Base-by-base conservation (phyloP, 768 basidiomycete genomes). In the Kwoniella bestiolae region DNA sequence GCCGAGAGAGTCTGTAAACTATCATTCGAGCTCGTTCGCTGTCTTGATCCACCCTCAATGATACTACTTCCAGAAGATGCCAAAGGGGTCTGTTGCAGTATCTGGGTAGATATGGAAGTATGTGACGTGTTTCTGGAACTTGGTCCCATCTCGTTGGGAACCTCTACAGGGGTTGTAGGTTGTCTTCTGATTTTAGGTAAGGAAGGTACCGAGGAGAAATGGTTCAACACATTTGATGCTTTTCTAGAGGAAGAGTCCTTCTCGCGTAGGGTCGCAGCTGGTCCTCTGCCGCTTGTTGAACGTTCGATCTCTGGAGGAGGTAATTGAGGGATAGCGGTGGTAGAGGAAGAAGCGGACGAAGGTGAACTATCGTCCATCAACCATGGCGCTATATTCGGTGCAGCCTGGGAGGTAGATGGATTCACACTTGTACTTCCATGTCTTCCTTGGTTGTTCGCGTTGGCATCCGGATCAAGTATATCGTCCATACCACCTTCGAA, bases 361-460 rank as follows among this genome's bases (percentile, higher is more conserved):
- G 35, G 35, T 25, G 57, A 45, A 18, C 34, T 23, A 56, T 80
- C 79, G 23, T 79, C 79, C 58, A 67, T 71, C 52, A 80, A 56
- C 79, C 79, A 80, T 14, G 79, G 79, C 21, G 79, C 79, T 56
- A 80, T 80, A 47, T 77, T 79, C 3, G 74, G 67, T 3, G 66
- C 75, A 1, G 70, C 69, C 45, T 41, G 38, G 14, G 38, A 14
- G 18, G 52, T 55, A 11, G 12, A 32, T 14, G 29, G 16, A 26
- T 23, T 34, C 23, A 65, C 73, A 2, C 68, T 62, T 8, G 68
- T 65, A 38, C 60, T 66, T 26, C 65, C 68, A 11, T 69, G 56
- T 50, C 69, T 47, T 2, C 63, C 68, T 18, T 51, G 66, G 16
- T 47, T 21, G 3, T 60, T 32, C 11, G 38, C 25, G 23, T 65